Base-by-base conservation (phyloP, 306 rosid genomes). In the Erythrophleum fordii region DNA sequence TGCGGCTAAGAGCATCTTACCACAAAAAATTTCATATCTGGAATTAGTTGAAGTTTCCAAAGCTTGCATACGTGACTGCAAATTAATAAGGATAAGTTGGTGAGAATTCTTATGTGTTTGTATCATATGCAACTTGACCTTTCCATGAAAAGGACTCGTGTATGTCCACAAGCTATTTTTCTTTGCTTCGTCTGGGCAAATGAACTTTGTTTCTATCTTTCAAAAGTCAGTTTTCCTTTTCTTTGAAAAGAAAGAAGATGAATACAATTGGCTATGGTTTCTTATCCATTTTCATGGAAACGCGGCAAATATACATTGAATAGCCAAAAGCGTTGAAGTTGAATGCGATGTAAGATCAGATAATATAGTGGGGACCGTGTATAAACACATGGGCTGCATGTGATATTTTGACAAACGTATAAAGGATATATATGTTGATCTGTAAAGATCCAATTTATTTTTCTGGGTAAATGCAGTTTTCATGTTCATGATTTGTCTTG, bases 281-380 rank as follows among this genome's bases (percentile, higher is more conserved):
- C 78, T 81, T 77, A 69, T 85, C 83, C 83, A 45, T 42, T 59
- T 56, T 59, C 81, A 16, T 39, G 49, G 13, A 37, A 37, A 75
- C 79, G 79, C 70, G 79, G 79, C 66, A 75, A 58, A 39, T 58
- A 75, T 59, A 39, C 79, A 59, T 22, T 42, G 55, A 81, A 78
- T 75, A n/a, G 41, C 37, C 71, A 8, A 26, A 79, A 74, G 35
- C 45, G 45, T 31, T 68, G 12, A 20, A 26, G 35, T 69, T 73
- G 75, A 85, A 17, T 28, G 69, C 1, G 68, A 55, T 59, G 62
- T 23, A 42, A 10, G 16, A 11, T 49, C 55, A 44, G 48, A 44
- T 2, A 44, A 31, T 31, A 31, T 31, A 4, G 34, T 31, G n/a
- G 13, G 20, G 22, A 17, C 55, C 17, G 8, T 48, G 13, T 10